Conservation (phyloP, 768 basidiomycete genomes). For the Lanmaoa pseudosensibilis region DNA sequence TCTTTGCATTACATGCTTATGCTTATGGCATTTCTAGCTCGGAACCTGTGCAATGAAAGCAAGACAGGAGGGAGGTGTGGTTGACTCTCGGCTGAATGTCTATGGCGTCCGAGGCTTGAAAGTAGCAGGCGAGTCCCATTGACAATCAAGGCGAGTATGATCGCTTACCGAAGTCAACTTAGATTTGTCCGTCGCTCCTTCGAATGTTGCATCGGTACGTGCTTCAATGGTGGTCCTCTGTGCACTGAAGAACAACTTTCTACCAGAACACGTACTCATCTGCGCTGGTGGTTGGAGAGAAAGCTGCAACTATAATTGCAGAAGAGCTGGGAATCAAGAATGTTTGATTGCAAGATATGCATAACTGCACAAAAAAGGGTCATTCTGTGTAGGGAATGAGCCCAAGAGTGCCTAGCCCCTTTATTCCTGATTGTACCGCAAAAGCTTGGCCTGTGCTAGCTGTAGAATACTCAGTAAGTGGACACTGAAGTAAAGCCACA, state of each 20-base stretch:
- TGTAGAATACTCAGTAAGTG: no score
- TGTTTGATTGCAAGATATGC: no score
- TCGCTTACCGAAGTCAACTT: background rate
- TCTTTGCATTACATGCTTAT: background rate
- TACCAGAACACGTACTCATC: slow-evolving; percentile 25
- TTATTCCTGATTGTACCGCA: no score
- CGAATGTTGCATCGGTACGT: slow-evolving; percentile 38
- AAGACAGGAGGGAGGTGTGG: slow-evolving; percentile 55
- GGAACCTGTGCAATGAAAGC: slow-evolving; percentile 72
- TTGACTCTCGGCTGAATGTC: slow-evolving; percentile 61
- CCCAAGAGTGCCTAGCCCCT: no score
- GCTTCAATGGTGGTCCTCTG: background rate
- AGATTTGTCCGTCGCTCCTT: slow-evolving; percentile 42
- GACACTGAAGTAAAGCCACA: no score
- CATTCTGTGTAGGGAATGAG: no score
- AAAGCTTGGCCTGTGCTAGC: no score
- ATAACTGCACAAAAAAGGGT: no score
- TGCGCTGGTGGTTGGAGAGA: slow-evolving; percentile 29
- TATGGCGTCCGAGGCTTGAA: slow-evolving; percentile 60
- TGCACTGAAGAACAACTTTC: background rate
- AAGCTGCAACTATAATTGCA: slow-evolving; percentile 22
- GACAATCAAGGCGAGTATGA: background rate
- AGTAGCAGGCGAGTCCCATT: slow-evolving; percentile 46
- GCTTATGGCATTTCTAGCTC: slow-evolving; percentile 36
- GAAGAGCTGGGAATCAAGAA: slow-evolving; percentile 22